Base-by-base conservation (phyloP, 306 rosid genomes). In the Canavalia gladiata region DNA sequence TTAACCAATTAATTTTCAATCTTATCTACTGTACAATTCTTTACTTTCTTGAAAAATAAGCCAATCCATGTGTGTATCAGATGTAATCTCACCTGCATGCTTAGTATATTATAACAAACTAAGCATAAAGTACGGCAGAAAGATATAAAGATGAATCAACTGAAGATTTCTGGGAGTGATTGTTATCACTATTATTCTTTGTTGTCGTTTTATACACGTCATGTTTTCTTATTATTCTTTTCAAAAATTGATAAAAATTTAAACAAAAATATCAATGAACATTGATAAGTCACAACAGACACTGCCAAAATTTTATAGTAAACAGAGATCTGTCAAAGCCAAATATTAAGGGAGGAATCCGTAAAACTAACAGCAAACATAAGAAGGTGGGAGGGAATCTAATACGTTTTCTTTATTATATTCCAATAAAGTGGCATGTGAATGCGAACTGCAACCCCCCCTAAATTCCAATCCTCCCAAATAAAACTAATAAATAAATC, bases 311-410 rank as follows among this genome's bases (percentile, higher is more conserved):
- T 18, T 72, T 37, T 37, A 37, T 37, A 37, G 41, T 37, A 37
- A 37, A 37, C 3, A 37, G 0, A 4, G 41, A 37, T 37, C 8
- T 18, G 25, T 18, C 25, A 18, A 18, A 18, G 25, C 25, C 25
- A 18, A 35, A 63, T 52, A 51, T 33, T 1, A 25, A 74, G n/a
- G 41, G 30, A 4, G 62, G 81, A 82, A 58, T 75, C 47, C 0
- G 6, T 10, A 68, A 47, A 58, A 31, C 39, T 4, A 76, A 30
- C 3, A 60, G 60, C 25, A 82, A 18, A 59, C 11, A 55, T 8
- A 41, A 64, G 84, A 74, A 55, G 63, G 46, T 74, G 79, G 78
- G 70, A 62, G 52, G 60, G 86, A 83, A 83, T 83, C 86, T 57
- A 60, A 76, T 82, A 58, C 81, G 72, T 49, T 75, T 75, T 75